Base-by-base conservation (phyloP, 2,329 filamentous ascomycete genomes). In the Diplodia intermedia region DNA sequence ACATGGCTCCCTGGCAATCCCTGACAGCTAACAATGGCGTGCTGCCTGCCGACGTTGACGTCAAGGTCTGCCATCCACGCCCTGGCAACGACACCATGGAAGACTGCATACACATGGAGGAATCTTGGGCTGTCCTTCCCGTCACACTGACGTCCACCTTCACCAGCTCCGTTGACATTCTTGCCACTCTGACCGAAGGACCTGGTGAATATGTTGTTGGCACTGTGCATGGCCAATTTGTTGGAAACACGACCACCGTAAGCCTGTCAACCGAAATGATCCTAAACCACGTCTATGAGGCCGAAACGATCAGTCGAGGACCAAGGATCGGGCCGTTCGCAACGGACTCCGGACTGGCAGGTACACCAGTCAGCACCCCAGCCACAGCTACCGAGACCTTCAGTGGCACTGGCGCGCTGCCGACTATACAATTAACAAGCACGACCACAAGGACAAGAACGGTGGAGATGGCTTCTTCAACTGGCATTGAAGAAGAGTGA, bases 1-100 rank as follows among this genome's bases (percentile, higher is more conserved):
- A 78, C 72, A 70, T 82, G 38, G 81, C 81, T 0, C 78, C 79
- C 1, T 83, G 81, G 81, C 76, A 80, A 68, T 76, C 79, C 1
- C 71, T 82, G 47, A 81, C 80, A 0, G 75, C 76, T 14, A 36
- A 55, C 40, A 18, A 29, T 6, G 81, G 79, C 15, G 73, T 74
- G 0, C 71, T 74, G 1, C 81, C 82, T 3, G 73, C 74, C 1
- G 77, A 82, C 52, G 78, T 83, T 23, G 77, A 79, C 40, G 75
- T 79, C 50, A 81, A 81, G 68, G 75, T 83, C 50, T 83, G 81
- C 74, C 77, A 75, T 0, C 72, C 73, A 7, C 72, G 66, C 20
- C 31, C 76, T 56, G 71, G 74, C 14, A 75, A 81, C 67, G 79
- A 75, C 20, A 76, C 74, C 6, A 71, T 77, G 53, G 75, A 80